Evolutionary conservation across 768 basidiomycete genomes (phyloP).

Genomic region (Lactarius tabidus): DNA sequence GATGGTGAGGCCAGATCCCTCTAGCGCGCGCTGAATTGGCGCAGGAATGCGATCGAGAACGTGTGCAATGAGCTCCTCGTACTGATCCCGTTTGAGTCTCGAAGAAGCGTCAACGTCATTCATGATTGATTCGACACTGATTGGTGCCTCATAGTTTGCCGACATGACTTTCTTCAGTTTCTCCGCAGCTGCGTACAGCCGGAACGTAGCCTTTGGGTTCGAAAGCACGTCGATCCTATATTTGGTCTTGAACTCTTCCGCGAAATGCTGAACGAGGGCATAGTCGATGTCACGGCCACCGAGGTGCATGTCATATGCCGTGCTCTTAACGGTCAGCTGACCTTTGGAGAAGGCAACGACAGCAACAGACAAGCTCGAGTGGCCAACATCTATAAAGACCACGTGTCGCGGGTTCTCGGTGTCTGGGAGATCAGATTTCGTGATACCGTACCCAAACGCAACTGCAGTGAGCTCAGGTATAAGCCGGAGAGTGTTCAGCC

Average conservation of each 20-base stretch:
- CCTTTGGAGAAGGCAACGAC: conserved; percentile 94
- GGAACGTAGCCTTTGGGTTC: conserved; percentile 91
- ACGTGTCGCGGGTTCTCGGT: conserved; percentile 79
- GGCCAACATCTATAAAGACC: conserved; percentile 93
- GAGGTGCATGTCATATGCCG: conserved; percentile 89
- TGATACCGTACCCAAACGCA: conserved; percentile 98
- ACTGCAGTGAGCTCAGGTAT: conserved; percentile 97
- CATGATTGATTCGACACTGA: conserved; percentile 96
- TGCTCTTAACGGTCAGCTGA: conserved; percentile 78
- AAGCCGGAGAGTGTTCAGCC: conserved; percentile 86
- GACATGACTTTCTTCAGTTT: conserved; percentile 95
- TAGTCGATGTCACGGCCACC: conserved; percentile 97
- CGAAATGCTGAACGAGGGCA: conserved; percentile 84
- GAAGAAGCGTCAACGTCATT: conserved; percentile 92
- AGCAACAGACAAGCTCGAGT: conserved; percentile 82
- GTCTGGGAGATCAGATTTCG: conserved; percentile 92
- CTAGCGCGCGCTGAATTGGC: conserved; percentile 76
- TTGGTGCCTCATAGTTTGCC: conserved; percentile 82
- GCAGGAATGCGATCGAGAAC: conserved; percentile 72
- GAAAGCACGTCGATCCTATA: conserved; percentile 96
- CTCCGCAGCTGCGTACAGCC: conserved; percentile 84
- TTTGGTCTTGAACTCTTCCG: conserved; percentile 89
- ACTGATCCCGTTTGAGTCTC: conserved; percentile 74
- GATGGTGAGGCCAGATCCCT: conserved; percentile 71
- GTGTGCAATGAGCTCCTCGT: conserved; percentile 72